Evolutionary conservation across 2,329 filamentous ascomycete species (phyloP).

Genomic region (Penicillium crustosum): DNA sequence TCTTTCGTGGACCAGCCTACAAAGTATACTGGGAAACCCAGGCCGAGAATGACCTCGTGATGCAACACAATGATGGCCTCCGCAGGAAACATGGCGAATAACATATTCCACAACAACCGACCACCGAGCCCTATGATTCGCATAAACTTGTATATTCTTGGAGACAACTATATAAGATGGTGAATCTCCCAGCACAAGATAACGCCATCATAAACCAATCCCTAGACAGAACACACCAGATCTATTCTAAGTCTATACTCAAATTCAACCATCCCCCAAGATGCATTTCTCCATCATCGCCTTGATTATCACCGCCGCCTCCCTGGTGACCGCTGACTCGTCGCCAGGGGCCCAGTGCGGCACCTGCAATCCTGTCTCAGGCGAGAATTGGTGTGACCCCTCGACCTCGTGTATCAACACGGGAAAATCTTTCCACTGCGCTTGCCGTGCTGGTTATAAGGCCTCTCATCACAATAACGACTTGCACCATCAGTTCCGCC

Average conservation of each 20-base stretch:
- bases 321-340: constrained; percentile 24
- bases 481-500: constrained; percentile 38
- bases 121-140: not conserved
- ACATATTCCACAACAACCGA: not conserved
- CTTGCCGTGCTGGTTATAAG: constrained; percentile 45
- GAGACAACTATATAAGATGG: constrained; percentile 6
- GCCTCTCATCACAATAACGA: constrained; percentile 33
- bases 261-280: constrained; percentile 20
- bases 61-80: not conserved
- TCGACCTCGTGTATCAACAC: constrained; percentile 49
- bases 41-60: constrained; percentile 1
- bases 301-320: constrained; percentile 28
- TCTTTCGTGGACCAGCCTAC: not conserved
- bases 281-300: constrained; percentile 33
- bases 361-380: constrained; percentile 43
- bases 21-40: not conserved
- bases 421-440: constrained; percentile 42
- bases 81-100: not conserved
- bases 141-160: not conserved
- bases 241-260: not conserved
- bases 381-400: constrained; percentile 43
- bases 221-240: not conserved
- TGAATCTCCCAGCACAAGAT: not conserved
- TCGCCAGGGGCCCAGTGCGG: constrained; percentile 29
- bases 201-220: constrained; percentile 6